A percentile compares a stretch with the other conserved stretches of the same genome.
Conservation (phyloP, 202 grass and related monocot genomes). For the Elaeis oleifera region DNA sequence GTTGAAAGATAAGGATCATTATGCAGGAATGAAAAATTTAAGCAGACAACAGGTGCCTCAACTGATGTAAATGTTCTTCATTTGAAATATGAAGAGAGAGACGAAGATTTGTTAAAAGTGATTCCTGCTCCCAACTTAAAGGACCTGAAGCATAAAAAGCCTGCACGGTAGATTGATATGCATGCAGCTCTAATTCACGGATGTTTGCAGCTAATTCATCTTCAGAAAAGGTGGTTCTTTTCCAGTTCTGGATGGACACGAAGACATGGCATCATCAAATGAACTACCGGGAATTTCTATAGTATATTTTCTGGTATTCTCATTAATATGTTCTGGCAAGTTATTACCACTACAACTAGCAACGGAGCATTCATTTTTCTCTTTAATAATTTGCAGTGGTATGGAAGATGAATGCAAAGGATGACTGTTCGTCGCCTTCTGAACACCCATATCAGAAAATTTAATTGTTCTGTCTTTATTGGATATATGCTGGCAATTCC, state of each 20-base stretch:
- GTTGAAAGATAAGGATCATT: too few relatives aligned
- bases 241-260: constrained; percentile 23
- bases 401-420: constrained; percentile 2
- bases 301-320: constrained; percentile 7
- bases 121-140: constrained; percentile 89
- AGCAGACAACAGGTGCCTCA: constrained; percentile 51
- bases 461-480: constrained; percentile 6
- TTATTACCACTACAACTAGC: constrained; percentile 63
- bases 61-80: constrained; percentile 68
- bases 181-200: constrained; percentile 67
- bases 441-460: constrained; percentile 10
- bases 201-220: constrained; percentile 26
- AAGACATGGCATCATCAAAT: constrained; percentile 43
- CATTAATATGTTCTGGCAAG: background rate
- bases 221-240: background rate
- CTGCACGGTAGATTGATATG: constrained; percentile 59
- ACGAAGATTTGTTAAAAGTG: constrained; percentile 82
- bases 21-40: background rate
- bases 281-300: constrained; percentile 4
- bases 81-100: constrained; percentile 80
- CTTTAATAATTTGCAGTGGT: constrained; percentile 22
- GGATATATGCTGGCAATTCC: constrained; percentile 6
- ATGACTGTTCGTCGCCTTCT: constrained; percentile 1
- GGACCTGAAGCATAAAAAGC: constrained; percentile 72
- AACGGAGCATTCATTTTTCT: constrained; percentile 48